Evolutionary conservation across 768 basidiomycete species (phyloP).

Genomic region (Lyophyllum semitale): DNA sequence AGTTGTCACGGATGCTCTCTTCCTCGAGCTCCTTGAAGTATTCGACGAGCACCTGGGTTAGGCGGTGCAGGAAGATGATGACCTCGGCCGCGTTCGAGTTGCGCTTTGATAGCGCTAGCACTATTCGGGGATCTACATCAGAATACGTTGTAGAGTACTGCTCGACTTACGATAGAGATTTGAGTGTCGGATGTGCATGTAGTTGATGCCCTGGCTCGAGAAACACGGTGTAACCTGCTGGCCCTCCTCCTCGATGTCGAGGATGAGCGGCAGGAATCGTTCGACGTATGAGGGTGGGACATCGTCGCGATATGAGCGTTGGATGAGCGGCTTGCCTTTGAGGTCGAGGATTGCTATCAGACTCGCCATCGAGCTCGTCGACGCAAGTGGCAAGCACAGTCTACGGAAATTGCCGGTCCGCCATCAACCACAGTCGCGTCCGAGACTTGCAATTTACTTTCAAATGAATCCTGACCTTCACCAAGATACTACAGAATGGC

Average conservation of each 20-base stretch:
- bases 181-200: slow-evolving; percentile 97
- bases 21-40: slow-evolving; percentile 99
- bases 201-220: slow-evolving; percentile 93
- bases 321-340: slow-evolving; percentile 98
- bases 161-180: slow-evolving; percentile 87
- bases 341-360: slow-evolving; percentile 95
- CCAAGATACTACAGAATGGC: too few relatives aligned
- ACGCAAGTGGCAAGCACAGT: background rate
- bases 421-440: too few relatives aligned
- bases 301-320: slow-evolving; percentile 95
- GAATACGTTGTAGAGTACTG: background rate
- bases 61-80: slow-evolving; percentile 93
- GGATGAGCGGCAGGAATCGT: slow-evolving; percentile 87
- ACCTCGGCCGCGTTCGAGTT: slow-evolving; percentile 96
- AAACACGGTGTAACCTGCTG: slow-evolving; percentile 96
- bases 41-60: slow-evolving; percentile 90
- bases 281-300: slow-evolving; percentile 89
- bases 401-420: background rate
- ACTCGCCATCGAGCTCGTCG: slow-evolving; percentile 42
- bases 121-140: slow-evolving; percentile 41
- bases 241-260: slow-evolving; percentile 97
- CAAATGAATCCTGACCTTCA: too few relatives aligned
- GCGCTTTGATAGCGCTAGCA: slow-evolving; percentile 92
- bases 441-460: too few relatives aligned
- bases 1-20: slow-evolving; percentile 98